phyloP scores from a whole-genome alignment of 306 rosid genomes.

The Vigna unguiculata region DNA sequence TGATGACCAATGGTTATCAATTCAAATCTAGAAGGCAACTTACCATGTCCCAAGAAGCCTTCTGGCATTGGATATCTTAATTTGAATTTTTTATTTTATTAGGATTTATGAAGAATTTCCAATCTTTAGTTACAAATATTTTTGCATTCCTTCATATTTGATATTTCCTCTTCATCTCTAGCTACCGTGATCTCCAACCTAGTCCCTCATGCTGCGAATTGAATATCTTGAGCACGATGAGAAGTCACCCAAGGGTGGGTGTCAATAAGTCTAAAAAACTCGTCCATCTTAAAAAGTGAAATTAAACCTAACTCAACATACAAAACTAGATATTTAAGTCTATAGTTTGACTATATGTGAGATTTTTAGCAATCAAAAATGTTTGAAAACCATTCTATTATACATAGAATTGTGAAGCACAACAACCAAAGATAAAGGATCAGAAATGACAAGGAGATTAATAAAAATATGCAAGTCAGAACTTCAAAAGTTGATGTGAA shows the following conservation, averaged over 20 bases:
- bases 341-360: no score
- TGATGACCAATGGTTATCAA: neutral
- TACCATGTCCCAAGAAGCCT: no score
- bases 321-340: no score
- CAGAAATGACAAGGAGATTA: slow-evolving; percentile 23
- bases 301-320: no score
- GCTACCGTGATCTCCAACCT: no score
- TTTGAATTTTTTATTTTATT: neutral
- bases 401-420: neutral
- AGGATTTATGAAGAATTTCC: neutral
- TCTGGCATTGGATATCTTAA: neutral
- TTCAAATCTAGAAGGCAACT: neutral
- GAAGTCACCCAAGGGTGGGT: no score
- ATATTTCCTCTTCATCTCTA: neutral
- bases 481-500: neutral
- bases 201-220: no score
- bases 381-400: neutral
- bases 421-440: slow-evolving; percentile 25
- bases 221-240: no score
- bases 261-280: no score
- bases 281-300: no score
- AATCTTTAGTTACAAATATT: neutral
- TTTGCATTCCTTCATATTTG: neutral
- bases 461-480: slow-evolving; percentile 15
- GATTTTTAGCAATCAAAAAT: neutral